Base-by-base conservation (phyloP, 148 eudicot species). In the Persicaria maculosa region DNA sequence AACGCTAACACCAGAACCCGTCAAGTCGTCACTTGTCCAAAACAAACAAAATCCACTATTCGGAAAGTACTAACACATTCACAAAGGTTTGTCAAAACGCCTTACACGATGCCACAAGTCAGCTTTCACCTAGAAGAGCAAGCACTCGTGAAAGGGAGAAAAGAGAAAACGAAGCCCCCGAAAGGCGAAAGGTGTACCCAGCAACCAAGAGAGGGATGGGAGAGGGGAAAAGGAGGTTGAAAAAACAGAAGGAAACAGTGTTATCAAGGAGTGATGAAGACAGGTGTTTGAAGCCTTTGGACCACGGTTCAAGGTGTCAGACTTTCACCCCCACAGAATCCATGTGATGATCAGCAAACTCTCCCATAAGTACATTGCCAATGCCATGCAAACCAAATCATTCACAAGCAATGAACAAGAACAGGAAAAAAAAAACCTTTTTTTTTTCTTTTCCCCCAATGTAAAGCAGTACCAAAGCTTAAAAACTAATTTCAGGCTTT, bases 401-500 rank as follows among this genome's bases (percentile, higher is more conserved):
- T 64, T 12, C n/a, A 64, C 68, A 12, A 64, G n/a, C 36, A 64
- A 25, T 9, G 1, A 11, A 55, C 1, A n/a, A 16, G 14, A 53
- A 61, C 9, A 31, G 40, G 40, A 12, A 64, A 14, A 64, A 62
- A 6, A 36, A 62, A 25, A 44, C 68, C 6, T 31, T 58, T 22
- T 1, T 1, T 20, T 22, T 1, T 58, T 58, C n/a, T 12, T 52
- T n/a, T 5, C 17, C 16, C 55, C 6, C 16, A 12, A n/a, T 55
- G 61, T 5, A 55, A 55, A 57, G 62, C 20, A 57, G 10, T 57
- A 57, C 3, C 17, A 36, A 31, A 36, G 40, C 40, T 64, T 54
- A n/a, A 54, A 54, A 59, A 64, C 69, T 64, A 4, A 31, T 64
- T 64, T n/a, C 69, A 64, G 69, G n/a, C 69, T 64, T 64, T 64